phyloP scores from a whole-genome alignment of 2,329 filamentous ascomycete genomes.

The Alternaria sp. region DNA sequence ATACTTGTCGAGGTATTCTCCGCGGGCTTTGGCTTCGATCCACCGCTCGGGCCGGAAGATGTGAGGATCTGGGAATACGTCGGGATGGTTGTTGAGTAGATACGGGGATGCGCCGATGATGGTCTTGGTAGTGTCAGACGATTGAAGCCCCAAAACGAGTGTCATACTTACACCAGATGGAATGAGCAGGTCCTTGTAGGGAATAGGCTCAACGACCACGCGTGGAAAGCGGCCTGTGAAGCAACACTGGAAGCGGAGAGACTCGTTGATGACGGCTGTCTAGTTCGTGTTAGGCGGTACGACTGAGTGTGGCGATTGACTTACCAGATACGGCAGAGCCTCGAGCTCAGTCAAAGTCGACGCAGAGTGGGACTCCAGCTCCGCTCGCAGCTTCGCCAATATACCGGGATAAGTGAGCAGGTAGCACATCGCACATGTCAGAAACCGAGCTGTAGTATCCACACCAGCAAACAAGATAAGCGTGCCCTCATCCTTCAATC shows the following conservation, averaged over 20 bases:
- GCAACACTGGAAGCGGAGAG: slow-evolving; percentile 13
- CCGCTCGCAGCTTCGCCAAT: slow-evolving; percentile 1
- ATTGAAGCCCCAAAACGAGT: background rate
- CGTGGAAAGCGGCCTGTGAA: slow-evolving; percentile 22
- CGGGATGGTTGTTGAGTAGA: slow-evolving; percentile 26
- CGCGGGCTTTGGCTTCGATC: slow-evolving; percentile 15
- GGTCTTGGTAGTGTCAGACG: slow-evolving; percentile 6
- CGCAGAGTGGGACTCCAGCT: background rate
- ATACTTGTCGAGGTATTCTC: slow-evolving; percentile 39
- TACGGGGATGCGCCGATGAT: slow-evolving; percentile 29
- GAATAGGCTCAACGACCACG: slow-evolving; percentile 22
- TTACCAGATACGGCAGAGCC: slow-evolving; percentile 17
- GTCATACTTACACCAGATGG: slow-evolving; percentile 19
- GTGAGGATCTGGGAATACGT: slow-evolving; percentile 29
- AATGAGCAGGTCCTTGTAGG: slow-evolving; percentile 21
- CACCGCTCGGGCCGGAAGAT: slow-evolving; percentile 21
- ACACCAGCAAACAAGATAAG: slow-evolving; percentile 39
- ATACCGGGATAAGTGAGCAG: slow-evolving; percentile 9
- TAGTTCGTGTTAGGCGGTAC: background rate
- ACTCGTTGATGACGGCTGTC: slow-evolving; percentile 17
- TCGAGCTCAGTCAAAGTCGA: slow-evolving; percentile 11
- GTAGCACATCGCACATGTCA: slow-evolving; percentile 14
- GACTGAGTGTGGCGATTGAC: background rate
- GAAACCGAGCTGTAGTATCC: slow-evolving; percentile 39
- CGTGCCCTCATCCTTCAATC: slow-evolving; percentile 42